phyloP scores from a whole-genome alignment of 305 asterid species.

The Fraxinus ornus region DNA sequence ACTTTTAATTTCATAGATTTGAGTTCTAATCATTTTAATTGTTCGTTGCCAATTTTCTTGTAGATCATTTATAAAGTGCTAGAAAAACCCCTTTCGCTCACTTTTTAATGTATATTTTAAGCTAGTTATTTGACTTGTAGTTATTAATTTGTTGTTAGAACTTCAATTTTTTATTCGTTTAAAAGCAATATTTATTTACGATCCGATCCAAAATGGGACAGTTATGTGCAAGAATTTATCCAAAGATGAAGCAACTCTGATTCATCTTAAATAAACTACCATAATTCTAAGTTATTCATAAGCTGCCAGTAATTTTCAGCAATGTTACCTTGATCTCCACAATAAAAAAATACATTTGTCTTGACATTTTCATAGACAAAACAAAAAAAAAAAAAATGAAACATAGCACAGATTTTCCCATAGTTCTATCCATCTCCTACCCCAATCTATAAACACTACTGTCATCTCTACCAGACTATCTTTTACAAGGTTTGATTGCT shows the following conservation, averaged over 20 bases:
- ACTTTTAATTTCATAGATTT: too few relatives aligned
- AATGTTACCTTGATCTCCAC: conserved; percentile 35
- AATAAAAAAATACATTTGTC: conserved; percentile 27
- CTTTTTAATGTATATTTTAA: too few relatives aligned
- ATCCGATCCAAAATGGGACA: neutral
- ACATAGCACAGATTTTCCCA: conserved; percentile 17
- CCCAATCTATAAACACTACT: conserved; percentile 25
- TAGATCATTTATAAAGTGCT: too few relatives aligned
- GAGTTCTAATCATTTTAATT: too few relatives aligned
- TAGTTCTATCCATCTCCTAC: conserved; percentile 25
- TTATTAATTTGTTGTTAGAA: neutral
- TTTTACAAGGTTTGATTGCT: conserved; percentile 19
- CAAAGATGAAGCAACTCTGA: conserved; percentile 8
- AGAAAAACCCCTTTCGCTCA: too few relatives aligned
- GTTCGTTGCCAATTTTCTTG: neutral
- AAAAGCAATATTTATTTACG: neutral
- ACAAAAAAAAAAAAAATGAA: too few relatives aligned
- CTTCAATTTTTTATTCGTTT: neutral
- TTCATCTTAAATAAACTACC: conserved; percentile 11
- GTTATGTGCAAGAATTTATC: neutral
- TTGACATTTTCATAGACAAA: conserved; percentile 16
- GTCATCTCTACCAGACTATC: conserved; percentile 14
- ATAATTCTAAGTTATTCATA: conserved; percentile 23
- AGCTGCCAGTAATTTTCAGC: conserved; percentile 12
- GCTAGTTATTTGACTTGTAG: neutral